Conservation (phyloP, 768 basidiomycete species). For the Cyclocybe cylindracea region DNA sequence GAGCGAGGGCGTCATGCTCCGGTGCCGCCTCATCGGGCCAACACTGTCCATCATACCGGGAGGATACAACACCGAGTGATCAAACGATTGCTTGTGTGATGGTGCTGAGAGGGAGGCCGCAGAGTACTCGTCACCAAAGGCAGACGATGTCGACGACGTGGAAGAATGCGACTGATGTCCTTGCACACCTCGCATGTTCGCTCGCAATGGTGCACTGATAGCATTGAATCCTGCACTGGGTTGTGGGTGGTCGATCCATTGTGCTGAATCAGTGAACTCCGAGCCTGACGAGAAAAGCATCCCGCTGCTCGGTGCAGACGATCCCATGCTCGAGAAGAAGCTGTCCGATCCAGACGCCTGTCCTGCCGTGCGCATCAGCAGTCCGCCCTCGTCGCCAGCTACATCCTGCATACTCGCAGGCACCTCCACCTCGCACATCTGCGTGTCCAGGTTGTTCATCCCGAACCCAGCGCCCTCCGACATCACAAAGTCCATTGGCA, state of each 20-base stretch:
- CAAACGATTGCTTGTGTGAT: conserved; percentile 68
- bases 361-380: conserved; percentile 36
- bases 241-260: conserved; percentile 42
- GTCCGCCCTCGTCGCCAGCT: conserved; percentile 58
- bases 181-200: conserved; percentile 20
- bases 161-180: conserved; percentile 24
- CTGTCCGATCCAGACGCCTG: conserved; percentile 10
- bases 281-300: conserved; percentile 18
- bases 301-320: conserved; percentile 16
- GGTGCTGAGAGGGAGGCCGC: conserved; percentile 64
- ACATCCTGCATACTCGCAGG: conserved; percentile 55
- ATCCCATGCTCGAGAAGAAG: conserved; percentile 7
- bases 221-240: conserved; percentile 43
- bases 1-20: conserved; percentile 76
- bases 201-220: conserved; percentile 37
- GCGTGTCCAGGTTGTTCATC: conserved; percentile 41
- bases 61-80: conserved; percentile 54
- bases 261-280: conserved; percentile 27
- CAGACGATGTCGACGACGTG: conserved; percentile 28
- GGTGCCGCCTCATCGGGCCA: conserved; percentile 69
- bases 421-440: conserved; percentile 64
- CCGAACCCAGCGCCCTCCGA: conserved; percentile 20
- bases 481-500: conserved; percentile 12
- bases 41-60: conserved; percentile 39
- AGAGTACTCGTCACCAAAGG: conserved; percentile 32